Conservation (phyloP, 2,329 filamentous ascomycete species). For the Hypoxylon sp. region DNA sequence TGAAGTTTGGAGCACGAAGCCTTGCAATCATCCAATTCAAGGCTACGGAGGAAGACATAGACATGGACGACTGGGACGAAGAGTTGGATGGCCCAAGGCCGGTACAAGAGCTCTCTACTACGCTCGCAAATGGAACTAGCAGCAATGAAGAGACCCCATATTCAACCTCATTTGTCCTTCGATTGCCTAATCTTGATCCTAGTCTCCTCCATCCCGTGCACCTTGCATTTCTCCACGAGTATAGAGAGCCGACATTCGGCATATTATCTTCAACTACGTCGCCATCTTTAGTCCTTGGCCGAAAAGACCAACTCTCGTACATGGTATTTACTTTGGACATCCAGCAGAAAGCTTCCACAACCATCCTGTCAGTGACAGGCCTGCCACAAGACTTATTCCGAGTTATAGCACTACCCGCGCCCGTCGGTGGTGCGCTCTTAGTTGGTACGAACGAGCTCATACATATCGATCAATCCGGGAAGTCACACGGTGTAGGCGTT, state of each 20-base stretch:
- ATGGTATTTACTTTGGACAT: constrained; percentile 96
- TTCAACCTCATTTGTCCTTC: constrained; percentile 91
- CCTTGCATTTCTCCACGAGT: constrained; percentile 94
- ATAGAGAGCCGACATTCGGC: constrained; percentile 96
- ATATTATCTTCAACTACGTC: constrained; percentile 85
- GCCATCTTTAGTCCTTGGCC: constrained; percentile 82
- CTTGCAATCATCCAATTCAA: constrained; percentile 95
- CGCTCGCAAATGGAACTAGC: constrained; percentile 62
- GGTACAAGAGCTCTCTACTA: constrained; percentile 62
- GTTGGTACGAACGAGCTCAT: constrained; percentile 92
- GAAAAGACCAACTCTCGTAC: constrained; percentile 89
- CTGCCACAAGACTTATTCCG: constrained; percentile 90
- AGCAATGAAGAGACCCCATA: constrained; percentile 79
- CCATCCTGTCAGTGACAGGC: constrained; percentile 86
- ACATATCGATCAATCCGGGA: constrained; percentile 95
- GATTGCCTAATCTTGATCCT: constrained; percentile 89
- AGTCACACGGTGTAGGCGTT: constrained; percentile 91
- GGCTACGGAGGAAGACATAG: constrained; percentile 87
- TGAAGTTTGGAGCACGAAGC: constrained; percentile 91
- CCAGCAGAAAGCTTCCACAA: constrained; percentile 92
- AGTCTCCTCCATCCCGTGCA: constrained; percentile 90
- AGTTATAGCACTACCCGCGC: constrained; percentile 85
- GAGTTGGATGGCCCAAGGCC: constrained; percentile 80
- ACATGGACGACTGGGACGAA: constrained; percentile 92
- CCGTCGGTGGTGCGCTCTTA: constrained; percentile 89